phyloP scores from a whole-genome alignment of 768 basidiomycete genomes.

The Paxillus involutus region DNA sequence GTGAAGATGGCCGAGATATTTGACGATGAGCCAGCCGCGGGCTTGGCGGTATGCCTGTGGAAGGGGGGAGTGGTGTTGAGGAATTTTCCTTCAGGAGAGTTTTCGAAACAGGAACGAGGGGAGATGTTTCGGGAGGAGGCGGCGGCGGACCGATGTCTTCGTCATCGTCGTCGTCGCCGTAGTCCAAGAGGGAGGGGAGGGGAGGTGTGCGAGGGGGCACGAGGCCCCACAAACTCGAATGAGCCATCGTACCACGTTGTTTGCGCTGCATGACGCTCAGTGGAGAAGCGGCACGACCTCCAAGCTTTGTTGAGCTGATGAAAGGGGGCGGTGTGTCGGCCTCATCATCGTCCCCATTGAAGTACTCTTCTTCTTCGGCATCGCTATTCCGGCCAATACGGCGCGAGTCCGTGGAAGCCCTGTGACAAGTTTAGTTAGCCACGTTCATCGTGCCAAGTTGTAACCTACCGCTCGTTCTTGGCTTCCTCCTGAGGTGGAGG shows the following conservation, averaged over 20 bases:
- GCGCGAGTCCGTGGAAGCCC: conserved; percentile 40
- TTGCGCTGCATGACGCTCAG: conserved; percentile 55
- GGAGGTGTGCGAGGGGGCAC: conserved; percentile 49
- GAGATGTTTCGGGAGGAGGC: conserved; percentile 13
- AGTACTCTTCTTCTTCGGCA: conserved; percentile 89
- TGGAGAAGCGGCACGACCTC: conserved; percentile 28
- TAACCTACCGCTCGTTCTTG: conserved; percentile 50
- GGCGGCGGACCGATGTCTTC: conserved; percentile 20
- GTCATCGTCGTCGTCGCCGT: conserved; percentile 69
- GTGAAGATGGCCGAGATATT: conserved; percentile 37
- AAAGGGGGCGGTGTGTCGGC: conserved; percentile 40
- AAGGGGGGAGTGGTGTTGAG: conserved; percentile 31
- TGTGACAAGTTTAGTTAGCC: conserved; percentile 23
- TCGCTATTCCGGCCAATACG: conserved; percentile 53
- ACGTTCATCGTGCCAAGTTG: conserved; percentile 8
- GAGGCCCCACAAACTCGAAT: conserved; percentile 43
- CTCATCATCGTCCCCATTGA: conserved; percentile 87
- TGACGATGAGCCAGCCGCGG: conserved; percentile 40
- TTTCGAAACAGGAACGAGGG: conserved; percentile 14
- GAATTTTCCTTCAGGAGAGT: conserved; percentile 13
- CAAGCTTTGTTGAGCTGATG: conserved; percentile 27
- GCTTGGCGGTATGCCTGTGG: conserved; percentile 36
- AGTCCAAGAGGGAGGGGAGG: conserved; percentile 69
- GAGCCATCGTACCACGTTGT: conserved; percentile 46
- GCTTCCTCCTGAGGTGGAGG: conserved; percentile 57